phyloP scores from a whole-genome alignment of 305 asterid genomes.

The Solanum hybrid region DNA sequence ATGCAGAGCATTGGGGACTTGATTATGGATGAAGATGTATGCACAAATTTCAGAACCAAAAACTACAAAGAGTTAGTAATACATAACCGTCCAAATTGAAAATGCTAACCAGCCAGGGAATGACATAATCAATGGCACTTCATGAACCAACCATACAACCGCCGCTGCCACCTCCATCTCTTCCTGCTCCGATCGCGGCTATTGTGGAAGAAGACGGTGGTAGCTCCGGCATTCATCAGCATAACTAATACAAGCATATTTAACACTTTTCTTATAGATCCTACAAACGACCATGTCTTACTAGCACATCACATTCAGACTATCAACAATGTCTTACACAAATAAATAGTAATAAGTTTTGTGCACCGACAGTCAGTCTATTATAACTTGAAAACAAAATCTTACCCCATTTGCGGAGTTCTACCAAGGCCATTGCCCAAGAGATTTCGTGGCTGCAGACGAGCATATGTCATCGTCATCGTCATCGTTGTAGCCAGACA shows the following conservation, averaged over 20 bases:
- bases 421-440: slow-evolving; percentile 50
- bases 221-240: no score
- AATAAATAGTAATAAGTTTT: background rate
- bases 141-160: no score
- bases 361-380: background rate
- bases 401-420: slow-evolving; percentile 79
- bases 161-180: no score
- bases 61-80: no score
- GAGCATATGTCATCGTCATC: background rate
- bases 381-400: background rate
- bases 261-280: background rate
- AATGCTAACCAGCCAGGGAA: no score
- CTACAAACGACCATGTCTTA: background rate
- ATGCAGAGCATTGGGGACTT: no score
- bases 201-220: no score
- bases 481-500: background rate
- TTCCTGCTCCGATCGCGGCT: no score
- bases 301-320: background rate
- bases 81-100: no score
- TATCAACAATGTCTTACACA: background rate
- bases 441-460: background rate
- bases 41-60: no score
- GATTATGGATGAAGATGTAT: no score
- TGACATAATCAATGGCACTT: no score
- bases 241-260: background rate